Evolutionary conservation across 2,329 filamentous ascomycete genomes (phyloP).

Genomic region (Monilinia polystroma): DNA sequence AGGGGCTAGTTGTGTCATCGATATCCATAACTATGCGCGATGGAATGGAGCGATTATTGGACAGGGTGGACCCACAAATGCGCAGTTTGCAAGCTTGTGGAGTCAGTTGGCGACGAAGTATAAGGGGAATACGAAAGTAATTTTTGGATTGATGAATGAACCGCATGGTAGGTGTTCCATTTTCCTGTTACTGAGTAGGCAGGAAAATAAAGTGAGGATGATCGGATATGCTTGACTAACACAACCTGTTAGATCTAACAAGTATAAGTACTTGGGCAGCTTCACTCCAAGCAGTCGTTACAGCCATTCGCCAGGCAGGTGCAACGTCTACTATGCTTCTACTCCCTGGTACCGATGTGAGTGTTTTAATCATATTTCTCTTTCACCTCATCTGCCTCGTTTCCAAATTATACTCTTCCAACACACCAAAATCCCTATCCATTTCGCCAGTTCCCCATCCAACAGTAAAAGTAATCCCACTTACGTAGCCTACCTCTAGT

Average conservation of each 20-base stretch:
- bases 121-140: slow-evolving; percentile 51
- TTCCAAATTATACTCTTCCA: not conserved
- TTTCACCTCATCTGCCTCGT: not conserved
- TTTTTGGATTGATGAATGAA: slow-evolving; percentile 70
- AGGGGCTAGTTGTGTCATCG: slow-evolving; percentile 59
- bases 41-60: slow-evolving; percentile 64
- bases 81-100: slow-evolving; percentile 58
- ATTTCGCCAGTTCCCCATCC: too few species aligned
- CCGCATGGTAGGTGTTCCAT: slow-evolving; percentile 47
- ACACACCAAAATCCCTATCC: not conserved
- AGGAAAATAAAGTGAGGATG: slow-evolving; percentile 14
- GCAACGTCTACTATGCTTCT: slow-evolving; percentile 63
- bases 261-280: slow-evolving; percentile 50
- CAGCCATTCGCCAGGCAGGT: slow-evolving; percentile 63
- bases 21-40: slow-evolving; percentile 58
- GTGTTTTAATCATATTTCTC: not conserved
- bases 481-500: slow-evolving; percentile 37
- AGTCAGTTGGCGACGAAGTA: slow-evolving; percentile 58
- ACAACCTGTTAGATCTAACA: slow-evolving; percentile 45
- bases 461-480: not conserved
- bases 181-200: not conserved
- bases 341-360: slow-evolving; percentile 56
- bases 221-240: not conserved
- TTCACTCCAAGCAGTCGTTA: slow-evolving; percentile 62
- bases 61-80: slow-evolving; percentile 62